Percentiles rank a stretch among this genome's conserved stretches.
Conservation (phyloP, 345 rosid genomes). For the Camelina sativa region DNA sequence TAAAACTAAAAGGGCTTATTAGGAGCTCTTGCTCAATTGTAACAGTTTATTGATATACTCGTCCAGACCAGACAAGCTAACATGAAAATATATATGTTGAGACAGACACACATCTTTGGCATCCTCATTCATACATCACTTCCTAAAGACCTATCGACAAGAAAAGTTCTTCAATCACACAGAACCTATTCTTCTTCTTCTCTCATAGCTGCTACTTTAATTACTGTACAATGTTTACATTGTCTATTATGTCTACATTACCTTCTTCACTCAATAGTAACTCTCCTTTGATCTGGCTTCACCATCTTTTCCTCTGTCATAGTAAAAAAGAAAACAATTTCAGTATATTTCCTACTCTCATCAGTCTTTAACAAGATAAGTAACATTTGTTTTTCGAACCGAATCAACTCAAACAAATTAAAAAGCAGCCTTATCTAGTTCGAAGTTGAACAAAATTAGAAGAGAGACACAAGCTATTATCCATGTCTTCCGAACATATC, state of each 20-base stretch:
- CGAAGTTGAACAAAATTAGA: background rate
- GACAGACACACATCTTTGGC: conserved; percentile 40
- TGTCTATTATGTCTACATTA: background rate
- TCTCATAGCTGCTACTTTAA: background rate
- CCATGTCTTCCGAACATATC: background rate
- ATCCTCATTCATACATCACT: conserved; percentile 44
- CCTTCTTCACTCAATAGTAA: conserved; percentile 31
- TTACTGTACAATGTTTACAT: conserved; percentile 3
- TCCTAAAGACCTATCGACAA: conserved; percentile 35
- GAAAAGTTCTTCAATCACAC: conserved; percentile 26
- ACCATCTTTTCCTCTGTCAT: conserved; percentile 19
- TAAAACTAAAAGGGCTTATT: conserved; percentile 2
- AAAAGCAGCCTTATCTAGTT: conserved; percentile 17
- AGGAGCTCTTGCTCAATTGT: background rate
- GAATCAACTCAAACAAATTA: background rate
- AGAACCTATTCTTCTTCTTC: conserved; percentile 22
- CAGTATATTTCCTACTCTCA: background rate
- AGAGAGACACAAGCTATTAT: background rate
- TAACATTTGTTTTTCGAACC: background rate
- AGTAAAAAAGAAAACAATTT: background rate
- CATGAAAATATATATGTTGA: conserved; percentile 30
- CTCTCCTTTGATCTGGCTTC: conserved; percentile 33
- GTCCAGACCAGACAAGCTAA: conserved; percentile 33
- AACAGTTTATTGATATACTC: conserved; percentile 26
- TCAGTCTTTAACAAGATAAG: background rate